Percentiles rank a stretch among this genome's conserved stretches.
Evolutionary conservation across 148 eudicot species (phyloP).

Genomic region (Salicornia ramosissima): DNA sequence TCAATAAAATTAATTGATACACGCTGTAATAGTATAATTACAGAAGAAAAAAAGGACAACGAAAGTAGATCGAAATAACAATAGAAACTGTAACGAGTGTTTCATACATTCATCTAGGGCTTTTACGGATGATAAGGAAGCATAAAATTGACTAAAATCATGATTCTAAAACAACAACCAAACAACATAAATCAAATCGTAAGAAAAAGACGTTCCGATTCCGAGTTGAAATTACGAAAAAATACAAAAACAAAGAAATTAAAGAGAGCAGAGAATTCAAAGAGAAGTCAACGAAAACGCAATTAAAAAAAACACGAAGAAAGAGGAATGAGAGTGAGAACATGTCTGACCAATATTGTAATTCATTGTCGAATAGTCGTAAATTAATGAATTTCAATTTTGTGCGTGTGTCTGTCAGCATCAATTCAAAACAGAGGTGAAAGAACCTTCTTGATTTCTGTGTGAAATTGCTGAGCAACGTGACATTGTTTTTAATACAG

Average conservation of each 20-base stretch:
- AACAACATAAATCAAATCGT: not conserved
- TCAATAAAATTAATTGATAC: no score
- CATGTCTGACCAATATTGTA: not conserved
- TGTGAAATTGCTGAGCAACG: no score
- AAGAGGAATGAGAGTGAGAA: not conserved
- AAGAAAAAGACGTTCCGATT: not conserved
- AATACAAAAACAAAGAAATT: no score
- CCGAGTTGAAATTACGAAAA: not conserved
- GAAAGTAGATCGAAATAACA: conserved; percentile 16
- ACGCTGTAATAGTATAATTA: not conserved
- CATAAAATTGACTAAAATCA: conserved; percentile 4
- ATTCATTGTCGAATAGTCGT: not conserved
- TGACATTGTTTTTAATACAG: no score
- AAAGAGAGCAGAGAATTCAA: conserved; percentile 1
- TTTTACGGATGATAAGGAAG: not conserved
- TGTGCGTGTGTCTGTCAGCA: no score
- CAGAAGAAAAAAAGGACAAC: not conserved
- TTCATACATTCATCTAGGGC: conserved; percentile 9
- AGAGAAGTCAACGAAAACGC: not conserved
- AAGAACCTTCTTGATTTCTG: no score
- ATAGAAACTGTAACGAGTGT: not conserved
- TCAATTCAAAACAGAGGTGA: no score
- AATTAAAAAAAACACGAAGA: not conserved
- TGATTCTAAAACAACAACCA: not conserved
- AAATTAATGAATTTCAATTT: no score